Evolutionary conservation across 495 filamentous ascomycete species (phyloP).

Genomic region (Neurospora sp.): DNA sequence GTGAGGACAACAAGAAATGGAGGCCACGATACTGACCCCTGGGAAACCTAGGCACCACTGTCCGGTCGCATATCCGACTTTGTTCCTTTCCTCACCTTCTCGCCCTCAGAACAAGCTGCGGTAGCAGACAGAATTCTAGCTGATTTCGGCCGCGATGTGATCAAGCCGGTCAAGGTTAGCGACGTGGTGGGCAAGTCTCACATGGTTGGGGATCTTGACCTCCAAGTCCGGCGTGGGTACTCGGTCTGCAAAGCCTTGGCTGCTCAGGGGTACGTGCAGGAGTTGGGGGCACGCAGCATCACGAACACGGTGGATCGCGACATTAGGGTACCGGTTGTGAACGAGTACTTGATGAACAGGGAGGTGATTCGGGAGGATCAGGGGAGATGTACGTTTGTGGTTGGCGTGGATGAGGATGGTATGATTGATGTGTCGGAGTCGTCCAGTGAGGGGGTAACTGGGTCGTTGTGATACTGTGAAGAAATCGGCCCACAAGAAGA

Average conservation of each 20-base stretch:
- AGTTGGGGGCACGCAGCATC: slow-evolving; percentile 33
- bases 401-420: background rate
- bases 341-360: background rate
- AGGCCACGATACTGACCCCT: no score
- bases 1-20: no score
- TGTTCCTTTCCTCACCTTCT: slow-evolving; percentile 40
- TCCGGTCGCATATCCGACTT: slow-evolving; percentile 34
- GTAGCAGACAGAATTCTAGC: slow-evolving; percentile 38
- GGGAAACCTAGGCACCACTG: slow-evolving; percentile 17
- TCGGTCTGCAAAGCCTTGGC: slow-evolving; percentile 21
- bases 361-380: background rate
- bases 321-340: background rate
- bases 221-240: slow-evolving; percentile 24
- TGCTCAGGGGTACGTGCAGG: no score
- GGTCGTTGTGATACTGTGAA: background rate
- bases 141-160: slow-evolving; percentile 20
- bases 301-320: background rate
- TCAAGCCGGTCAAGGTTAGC: slow-evolving; percentile 18
- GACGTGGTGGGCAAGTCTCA: slow-evolving; percentile 7
- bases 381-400: background rate
- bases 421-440: background rate
- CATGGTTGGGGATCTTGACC: slow-evolving; percentile 26
- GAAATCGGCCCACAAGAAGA: background rate
- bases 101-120: slow-evolving; percentile 30
- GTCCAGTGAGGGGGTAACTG: background rate